Conservation (phyloP, 1,284 basidiomycete species). For the Moniliophthora roreri region DNA sequence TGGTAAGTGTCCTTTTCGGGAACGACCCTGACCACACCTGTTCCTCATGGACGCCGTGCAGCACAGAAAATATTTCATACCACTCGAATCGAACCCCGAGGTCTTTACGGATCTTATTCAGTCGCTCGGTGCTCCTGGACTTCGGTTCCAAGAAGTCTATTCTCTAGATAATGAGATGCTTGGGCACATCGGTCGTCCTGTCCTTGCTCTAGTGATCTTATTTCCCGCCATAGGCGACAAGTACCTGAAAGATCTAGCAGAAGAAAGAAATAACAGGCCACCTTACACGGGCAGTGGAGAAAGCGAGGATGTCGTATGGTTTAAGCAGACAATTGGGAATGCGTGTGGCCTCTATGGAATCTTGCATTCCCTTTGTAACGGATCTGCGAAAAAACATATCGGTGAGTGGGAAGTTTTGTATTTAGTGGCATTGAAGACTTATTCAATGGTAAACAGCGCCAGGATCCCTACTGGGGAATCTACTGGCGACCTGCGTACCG, state of each 20-base stretch:
- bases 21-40: neutral
- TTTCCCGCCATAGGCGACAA: slow-evolving; percentile 32
- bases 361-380: slow-evolving; percentile 32
- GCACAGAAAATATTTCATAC: slow-evolving; percentile 23
- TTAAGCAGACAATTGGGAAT: slow-evolving; percentile 33
- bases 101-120: slow-evolving; percentile 33
- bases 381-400: slow-evolving; percentile 23
- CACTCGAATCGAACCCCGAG: slow-evolving; percentile 34
- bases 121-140: slow-evolving; percentile 30
- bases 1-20: too few species aligned
- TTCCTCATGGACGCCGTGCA: neutral
- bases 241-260: slow-evolving; percentile 20
- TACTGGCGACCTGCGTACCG: slow-evolving; percentile 23
- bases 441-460: slow-evolving; percentile 19
- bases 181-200: slow-evolving; percentile 38
- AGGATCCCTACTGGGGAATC: slow-evolving; percentile 23
- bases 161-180: slow-evolving; percentile 45
- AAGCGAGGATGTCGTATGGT: slow-evolving; percentile 31
- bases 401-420: slow-evolving; percentile 17
- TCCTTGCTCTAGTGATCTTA: slow-evolving; percentile 42
- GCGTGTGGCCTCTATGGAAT: slow-evolving; percentile 35
- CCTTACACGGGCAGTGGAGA: slow-evolving; percentile 29
- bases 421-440: neutral
- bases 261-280: slow-evolving; percentile 21
- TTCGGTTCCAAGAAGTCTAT: slow-evolving; percentile 44